Conservation (phyloP, 441 rosid genomes). For the Erysimum cheiri region DNA sequence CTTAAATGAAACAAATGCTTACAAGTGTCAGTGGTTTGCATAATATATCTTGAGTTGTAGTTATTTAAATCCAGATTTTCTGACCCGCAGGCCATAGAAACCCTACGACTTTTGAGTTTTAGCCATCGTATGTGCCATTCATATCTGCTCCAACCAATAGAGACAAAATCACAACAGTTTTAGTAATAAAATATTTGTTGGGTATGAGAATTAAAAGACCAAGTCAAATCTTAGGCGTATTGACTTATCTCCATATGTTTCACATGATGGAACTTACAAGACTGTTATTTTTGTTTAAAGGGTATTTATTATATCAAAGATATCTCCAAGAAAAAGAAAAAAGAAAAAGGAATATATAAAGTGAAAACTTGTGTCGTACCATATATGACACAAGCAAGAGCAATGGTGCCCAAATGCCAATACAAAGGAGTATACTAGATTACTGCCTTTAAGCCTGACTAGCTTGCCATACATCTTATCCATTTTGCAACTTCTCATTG, state of each 20-base stretch:
- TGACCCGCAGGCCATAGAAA: background rate
- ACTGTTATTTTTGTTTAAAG: no score
- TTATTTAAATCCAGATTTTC: background rate
- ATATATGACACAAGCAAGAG: background rate
- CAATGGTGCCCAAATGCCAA: background rate
- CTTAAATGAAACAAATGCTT: slow-evolving; percentile 11
- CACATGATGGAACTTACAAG: no score
- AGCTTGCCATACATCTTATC: slow-evolving; percentile 11
- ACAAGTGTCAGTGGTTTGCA: slow-evolving; percentile 30
- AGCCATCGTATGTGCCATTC: background rate
- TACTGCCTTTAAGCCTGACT: background rate
- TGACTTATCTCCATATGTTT: no score
- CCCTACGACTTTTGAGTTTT: background rate
- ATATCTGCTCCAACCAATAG: background rate
- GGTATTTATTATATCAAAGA: no score
- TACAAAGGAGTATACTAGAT: background rate
- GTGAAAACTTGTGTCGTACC: no score
- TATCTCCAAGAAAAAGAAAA: no score
- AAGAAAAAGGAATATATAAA: no score
- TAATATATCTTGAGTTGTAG: background rate
- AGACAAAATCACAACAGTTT: background rate
- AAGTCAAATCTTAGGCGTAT: no score
- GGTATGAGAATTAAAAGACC: no score
- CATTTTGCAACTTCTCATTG: slow-evolving; percentile 31
- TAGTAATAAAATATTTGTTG: no score